phyloP scores from a whole-genome alignment of 345 rosid genomes.

The Rhodamnia rubescens region DNA sequence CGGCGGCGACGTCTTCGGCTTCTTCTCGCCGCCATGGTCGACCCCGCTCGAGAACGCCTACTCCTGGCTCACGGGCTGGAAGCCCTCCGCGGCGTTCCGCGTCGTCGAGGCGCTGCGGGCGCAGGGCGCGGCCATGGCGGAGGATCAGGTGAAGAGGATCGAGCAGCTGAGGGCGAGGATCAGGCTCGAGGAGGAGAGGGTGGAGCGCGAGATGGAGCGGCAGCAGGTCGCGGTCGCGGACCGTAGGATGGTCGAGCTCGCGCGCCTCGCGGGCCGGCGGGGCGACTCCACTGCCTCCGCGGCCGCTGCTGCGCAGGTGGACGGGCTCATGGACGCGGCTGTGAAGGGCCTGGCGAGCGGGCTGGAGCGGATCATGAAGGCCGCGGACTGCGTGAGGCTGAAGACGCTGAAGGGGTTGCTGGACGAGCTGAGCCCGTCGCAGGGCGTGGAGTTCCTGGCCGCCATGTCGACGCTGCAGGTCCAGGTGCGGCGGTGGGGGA shows the following conservation, averaged over 20 bases:
- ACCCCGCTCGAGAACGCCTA: constrained; percentile 50
- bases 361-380: constrained; percentile 61
- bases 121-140: constrained; percentile 13
- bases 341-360: constrained; percentile 25
- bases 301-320: neutral
- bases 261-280: constrained; percentile 19
- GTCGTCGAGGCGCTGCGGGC: constrained; percentile 33
- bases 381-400: constrained; percentile 71
- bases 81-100: constrained; percentile 45
- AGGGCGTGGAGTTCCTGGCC: constrained; percentile 56
- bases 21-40: constrained; percentile 53
- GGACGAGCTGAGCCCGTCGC: constrained; percentile 47
- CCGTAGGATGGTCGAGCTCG: constrained; percentile 52
- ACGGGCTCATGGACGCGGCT: constrained; percentile 35
- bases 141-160: constrained; percentile 39
- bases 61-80: constrained; percentile 83
- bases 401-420: constrained; percentile 67
- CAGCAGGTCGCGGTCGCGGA: constrained; percentile 70
- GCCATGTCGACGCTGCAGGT: constrained; percentile 35
- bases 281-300: neutral
- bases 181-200: constrained; percentile 53
- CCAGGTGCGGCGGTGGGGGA: constrained; percentile 45
- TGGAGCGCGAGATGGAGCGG: constrained; percentile 81
- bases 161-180: constrained; percentile 45
- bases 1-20: constrained; percentile 47